These are phyloP conservation scores for Fusarium tuaranense DNA, from an alignment of 2,329 filamentous ascomycete genomes.

Conservation along the genomic window DNA sequence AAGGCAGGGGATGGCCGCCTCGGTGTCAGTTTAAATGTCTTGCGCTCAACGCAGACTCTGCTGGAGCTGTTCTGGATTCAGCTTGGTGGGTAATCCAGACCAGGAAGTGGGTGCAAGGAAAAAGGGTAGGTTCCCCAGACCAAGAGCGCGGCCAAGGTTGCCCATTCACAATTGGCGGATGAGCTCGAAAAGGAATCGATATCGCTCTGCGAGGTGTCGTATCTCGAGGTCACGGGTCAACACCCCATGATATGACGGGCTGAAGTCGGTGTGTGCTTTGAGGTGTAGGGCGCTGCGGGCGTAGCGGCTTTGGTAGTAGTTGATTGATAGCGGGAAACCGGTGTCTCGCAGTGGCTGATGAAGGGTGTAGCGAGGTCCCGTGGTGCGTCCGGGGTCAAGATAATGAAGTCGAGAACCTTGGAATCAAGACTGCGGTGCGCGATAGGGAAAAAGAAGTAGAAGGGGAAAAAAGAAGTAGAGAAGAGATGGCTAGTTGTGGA, in stretches of 20 bases:
- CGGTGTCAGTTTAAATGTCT: constrained; percentile 32
- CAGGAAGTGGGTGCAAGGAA: constrained; percentile 28
- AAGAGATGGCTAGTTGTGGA: constrained; percentile 18
- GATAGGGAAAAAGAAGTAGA: constrained; percentile 25
- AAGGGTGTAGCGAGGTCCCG: constrained; percentile 27
- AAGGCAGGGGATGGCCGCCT: constrained; percentile 29
- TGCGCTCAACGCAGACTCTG: constrained; percentile 17
- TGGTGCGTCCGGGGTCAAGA: constrained; percentile 17
- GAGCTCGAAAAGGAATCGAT: constrained; percentile 14
- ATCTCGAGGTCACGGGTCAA: constrained; percentile 39
- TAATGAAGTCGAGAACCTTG: constrained; percentile 12
- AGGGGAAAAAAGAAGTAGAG: constrained; percentile 10
- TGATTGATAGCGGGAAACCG: constrained; percentile 40
- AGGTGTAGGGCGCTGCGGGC: constrained; percentile 36
- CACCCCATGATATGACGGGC: constrained; percentile 40
- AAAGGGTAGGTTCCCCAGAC: constrained; percentile 11
- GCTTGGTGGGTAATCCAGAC: constrained; percentile 10
- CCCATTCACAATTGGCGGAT: constrained; percentile 8
- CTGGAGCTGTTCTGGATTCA: constrained; percentile 7
- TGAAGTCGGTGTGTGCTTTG: constrained; percentile 40
- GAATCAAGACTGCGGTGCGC: constrained; percentile 19
- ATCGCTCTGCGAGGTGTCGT: constrained; percentile 33
- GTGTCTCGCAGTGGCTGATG: constrained; percentile 22
- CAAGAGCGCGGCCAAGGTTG: background rate
- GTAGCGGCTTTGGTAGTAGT: constrained; percentile 36